phyloP scores from a whole-genome alignment of 2,329 filamentous ascomycete genomes.

The Achaetomium macrosporum region DNA sequence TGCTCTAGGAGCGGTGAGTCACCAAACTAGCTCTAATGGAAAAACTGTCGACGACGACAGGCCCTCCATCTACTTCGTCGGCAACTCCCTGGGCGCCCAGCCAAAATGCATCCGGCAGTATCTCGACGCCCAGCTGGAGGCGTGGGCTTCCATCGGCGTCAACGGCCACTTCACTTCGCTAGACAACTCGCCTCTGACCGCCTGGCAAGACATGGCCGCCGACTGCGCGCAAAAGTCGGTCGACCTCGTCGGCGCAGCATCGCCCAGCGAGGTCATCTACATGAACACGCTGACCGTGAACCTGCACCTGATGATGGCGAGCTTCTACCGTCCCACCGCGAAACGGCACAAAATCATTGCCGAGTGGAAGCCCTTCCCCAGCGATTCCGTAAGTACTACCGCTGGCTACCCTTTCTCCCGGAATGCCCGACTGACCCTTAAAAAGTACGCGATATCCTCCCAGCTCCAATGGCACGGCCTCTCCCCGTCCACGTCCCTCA shows the following conservation, averaged over 20 bases:
- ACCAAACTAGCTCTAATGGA: background rate
- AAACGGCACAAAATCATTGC: conserved; percentile 70
- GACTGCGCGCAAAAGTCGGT: conserved; percentile 64
- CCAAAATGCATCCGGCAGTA: conserved; percentile 62
- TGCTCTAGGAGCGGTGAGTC: conserved; percentile 17
- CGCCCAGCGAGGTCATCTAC: conserved; percentile 66
- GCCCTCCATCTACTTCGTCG: conserved; percentile 72
- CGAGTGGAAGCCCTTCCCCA: conserved; percentile 88
- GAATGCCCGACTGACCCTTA: background rate
- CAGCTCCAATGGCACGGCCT: conserved; percentile 69
- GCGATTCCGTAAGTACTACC: conserved; percentile 59
- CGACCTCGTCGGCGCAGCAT: conserved; percentile 65
- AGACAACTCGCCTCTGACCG: conserved; percentile 59
- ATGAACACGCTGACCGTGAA: conserved; percentile 87
- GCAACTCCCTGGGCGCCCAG: conserved; percentile 83
- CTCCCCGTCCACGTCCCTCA: conserved; percentile 61
- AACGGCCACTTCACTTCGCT: conserved; percentile 73
- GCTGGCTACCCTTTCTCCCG: background rate
- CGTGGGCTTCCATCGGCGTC: conserved; percentile 80
- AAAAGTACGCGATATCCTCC: conserved; percentile 73
- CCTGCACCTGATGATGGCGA: conserved; percentile 74
- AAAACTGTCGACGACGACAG: conserved; percentile 29
- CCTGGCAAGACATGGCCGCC: conserved; percentile 76
- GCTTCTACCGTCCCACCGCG: conserved; percentile 69
- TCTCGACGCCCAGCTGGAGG: conserved; percentile 67